Evolutionary conservation across 495 filamentous ascomycete species (phyloP).

Genomic region (Barbatosphaeria neglecta): DNA sequence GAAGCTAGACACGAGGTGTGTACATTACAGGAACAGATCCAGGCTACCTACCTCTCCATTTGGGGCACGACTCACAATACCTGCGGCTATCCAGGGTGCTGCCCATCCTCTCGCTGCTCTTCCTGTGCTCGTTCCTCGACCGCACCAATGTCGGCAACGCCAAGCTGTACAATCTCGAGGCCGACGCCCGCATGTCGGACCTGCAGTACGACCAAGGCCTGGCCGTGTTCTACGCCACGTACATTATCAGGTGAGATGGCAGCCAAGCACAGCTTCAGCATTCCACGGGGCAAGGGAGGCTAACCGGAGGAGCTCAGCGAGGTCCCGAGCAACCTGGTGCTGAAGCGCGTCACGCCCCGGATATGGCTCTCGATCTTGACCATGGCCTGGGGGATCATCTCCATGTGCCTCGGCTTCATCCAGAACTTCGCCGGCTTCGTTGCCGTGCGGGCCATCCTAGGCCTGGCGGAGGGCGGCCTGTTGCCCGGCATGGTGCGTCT

Average conservation of each 20-base stretch:
- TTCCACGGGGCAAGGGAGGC: neutral
- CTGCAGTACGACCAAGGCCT: constrained; percentile 58
- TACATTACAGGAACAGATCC: neutral
- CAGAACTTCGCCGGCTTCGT: constrained; percentile 63
- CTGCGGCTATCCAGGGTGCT: constrained; percentile 21
- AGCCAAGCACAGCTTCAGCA: constrained; percentile 5
- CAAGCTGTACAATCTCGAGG: constrained; percentile 57
- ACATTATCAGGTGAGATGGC: constrained; percentile 20
- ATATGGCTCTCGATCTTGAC: constrained; percentile 47
- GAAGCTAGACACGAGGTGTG: constrained; percentile 44
- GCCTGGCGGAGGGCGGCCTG: constrained; percentile 42
- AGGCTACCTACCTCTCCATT: constrained; percentile 2
- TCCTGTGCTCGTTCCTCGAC: constrained; percentile 59
- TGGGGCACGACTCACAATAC: neutral
- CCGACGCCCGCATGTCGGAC: constrained; percentile 50
- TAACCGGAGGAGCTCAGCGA: constrained; percentile 35
- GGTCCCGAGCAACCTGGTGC: constrained; percentile 71
- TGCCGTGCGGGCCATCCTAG: constrained; percentile 67
- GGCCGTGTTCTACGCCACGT: constrained; percentile 44
- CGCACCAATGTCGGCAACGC: constrained; percentile 78
- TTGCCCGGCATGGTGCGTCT: constrained; percentile 35
- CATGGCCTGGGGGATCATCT: constrained; percentile 42
- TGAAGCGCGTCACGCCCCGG: constrained; percentile 59
- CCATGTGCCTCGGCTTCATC: constrained; percentile 64
- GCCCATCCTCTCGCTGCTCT: constrained; percentile 36